Evolutionary conservation across 768 basidiomycete genomes (phyloP).

Genomic region (Psilocybe azurescens): DNA sequence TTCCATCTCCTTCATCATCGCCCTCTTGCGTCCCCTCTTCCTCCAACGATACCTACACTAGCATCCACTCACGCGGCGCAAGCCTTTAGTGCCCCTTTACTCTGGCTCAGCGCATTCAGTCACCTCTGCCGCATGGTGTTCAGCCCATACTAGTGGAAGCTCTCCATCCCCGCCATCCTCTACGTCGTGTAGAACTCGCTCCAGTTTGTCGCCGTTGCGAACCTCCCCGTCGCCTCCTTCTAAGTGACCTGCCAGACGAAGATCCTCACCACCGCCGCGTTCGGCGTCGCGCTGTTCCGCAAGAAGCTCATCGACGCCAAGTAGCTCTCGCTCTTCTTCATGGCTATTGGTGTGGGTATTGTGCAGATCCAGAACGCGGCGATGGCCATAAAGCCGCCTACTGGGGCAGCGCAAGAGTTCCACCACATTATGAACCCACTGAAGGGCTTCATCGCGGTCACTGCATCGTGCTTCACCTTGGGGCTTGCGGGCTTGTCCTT

Average conservation of each 20-base stretch:
- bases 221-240: conserved; percentile 96
- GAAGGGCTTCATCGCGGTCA: conserved; percentile 90
- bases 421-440: conserved; percentile 83
- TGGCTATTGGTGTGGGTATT: conserved; percentile 92
- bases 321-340: conserved; percentile 87
- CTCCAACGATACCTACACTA: conserved; percentile 38
- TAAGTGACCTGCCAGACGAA: conserved; percentile 99
- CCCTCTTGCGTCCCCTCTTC: conserved; percentile 56
- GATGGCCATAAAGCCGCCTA: conserved; percentile 32
- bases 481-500: conserved; percentile 52
- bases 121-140: conserved; percentile 77
- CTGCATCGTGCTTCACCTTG: conserved; percentile 92
- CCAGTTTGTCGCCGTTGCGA: conserved; percentile 95
- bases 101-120: conserved; percentile 54
- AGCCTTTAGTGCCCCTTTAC: conserved; percentile 43
- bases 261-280: conserved; percentile 94
- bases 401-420: conserved; percentile 71
- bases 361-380: conserved; percentile 87
- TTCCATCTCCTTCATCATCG: conserved; percentile 88
- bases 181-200: conserved; percentile 97
- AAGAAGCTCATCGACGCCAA: conserved; percentile 73
- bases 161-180: conserved; percentile 94
- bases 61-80: conserved; percentile 43
- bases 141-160: conserved; percentile 94
- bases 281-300: conserved; percentile 84